Base-by-base conservation (phyloP, 441 rosid species). In the Gossypium schwendimanii region DNA sequence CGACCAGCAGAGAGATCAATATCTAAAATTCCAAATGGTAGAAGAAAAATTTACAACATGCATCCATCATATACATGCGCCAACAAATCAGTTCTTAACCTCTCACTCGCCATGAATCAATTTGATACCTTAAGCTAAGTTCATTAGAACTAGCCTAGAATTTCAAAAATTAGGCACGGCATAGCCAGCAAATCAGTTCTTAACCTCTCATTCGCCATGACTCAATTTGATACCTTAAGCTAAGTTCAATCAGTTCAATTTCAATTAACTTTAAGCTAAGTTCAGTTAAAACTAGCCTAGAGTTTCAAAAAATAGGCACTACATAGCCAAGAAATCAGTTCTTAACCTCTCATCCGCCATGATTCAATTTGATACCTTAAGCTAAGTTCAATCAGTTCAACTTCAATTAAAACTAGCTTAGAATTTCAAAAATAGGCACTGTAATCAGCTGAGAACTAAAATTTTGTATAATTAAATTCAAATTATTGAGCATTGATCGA, bases 1-100 rank as follows among this genome's bases (percentile, higher is more conserved):
- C 98, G 82, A 62, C 94, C 97, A 54, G 63, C 90, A 33, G 96
- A 89, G 28, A 96, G 90, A 89, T 96, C 99, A 76, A 88, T 83
- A 76, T 96, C 99, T 96, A 79, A 0, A 79, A 12, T 44, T 66
- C 63, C 59, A 64, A 45, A 75, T 10, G 12, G 9, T 60, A n/a
- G 18, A 60, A 31, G 58, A 41, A 54, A 10, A 10, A 26, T 62
- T 74, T 70, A 67, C 69, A 76, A 8, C 60, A 45, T 60, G 61
- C 26, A 26, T 60, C 76, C 65, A 70, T 21, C 18, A 53, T 28
- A 15, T 31, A 33, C 21, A 49, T 11, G 36, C 12, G 15, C 14
- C 18, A 1, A 28, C 11, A 28, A 45, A 21, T 20, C 45, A 54
- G 47, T 50, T 17, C 4, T 17, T 26, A 26, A 47, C 14, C 59